phyloP scores from a whole-genome alignment of 1,284 basidiomycete species.

The Vanrija sp. region DNA sequence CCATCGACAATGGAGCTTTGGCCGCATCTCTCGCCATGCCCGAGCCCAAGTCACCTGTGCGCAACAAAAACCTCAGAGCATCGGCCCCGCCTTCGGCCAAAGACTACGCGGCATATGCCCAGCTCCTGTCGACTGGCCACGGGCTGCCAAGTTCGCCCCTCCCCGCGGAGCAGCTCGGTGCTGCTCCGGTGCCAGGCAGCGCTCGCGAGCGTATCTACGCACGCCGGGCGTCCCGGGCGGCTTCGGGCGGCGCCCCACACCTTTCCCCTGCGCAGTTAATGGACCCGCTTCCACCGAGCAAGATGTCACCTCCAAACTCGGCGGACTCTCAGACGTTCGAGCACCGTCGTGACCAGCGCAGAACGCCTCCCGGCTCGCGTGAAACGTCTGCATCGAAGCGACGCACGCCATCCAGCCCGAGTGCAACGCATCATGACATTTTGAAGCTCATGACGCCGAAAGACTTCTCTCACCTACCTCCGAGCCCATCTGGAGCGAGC shows the following conservation, averaged over 20 bases:
- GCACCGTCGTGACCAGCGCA: slow-evolving; percentile 20
- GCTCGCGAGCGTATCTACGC: slow-evolving; percentile 42
- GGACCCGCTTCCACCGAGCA: slow-evolving; percentile 13
- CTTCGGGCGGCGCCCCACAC: slow-evolving; percentile 4
- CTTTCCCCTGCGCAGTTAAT: slow-evolving; percentile 5
- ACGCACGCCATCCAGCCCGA: slow-evolving; percentile 21
- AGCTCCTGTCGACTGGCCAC: neutral
- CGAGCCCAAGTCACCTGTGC: slow-evolving; percentile 12
- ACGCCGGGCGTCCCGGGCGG: slow-evolving; percentile 23
- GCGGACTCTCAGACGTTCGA: slow-evolving; percentile 26
- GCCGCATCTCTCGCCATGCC: slow-evolving; percentile 33
- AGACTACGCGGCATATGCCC: slow-evolving; percentile 1
- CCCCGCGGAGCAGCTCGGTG: neutral
- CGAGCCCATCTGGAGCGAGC: slow-evolving; percentile 75
- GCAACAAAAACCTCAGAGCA: slow-evolving; percentile 11
- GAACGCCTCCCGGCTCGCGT: slow-evolving; percentile 29
- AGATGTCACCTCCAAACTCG: slow-evolving; percentile 29
- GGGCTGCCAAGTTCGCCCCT: neutral
- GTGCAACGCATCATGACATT: slow-evolving; percentile 49
- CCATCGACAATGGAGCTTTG: slow-evolving; percentile 30
- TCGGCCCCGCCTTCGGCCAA: slow-evolving; percentile 21
- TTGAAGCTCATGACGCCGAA: slow-evolving; percentile 47
- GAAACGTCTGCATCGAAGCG: slow-evolving; percentile 4
- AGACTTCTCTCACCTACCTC: slow-evolving; percentile 84
- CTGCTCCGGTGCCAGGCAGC: slow-evolving; percentile 25